A percentile compares a stretch with the other conserved stretches of the same genome.
Conservation (phyloP, 2,329 filamentous ascomycete genomes). For the Proliferodiscus dingleyae region DNA sequence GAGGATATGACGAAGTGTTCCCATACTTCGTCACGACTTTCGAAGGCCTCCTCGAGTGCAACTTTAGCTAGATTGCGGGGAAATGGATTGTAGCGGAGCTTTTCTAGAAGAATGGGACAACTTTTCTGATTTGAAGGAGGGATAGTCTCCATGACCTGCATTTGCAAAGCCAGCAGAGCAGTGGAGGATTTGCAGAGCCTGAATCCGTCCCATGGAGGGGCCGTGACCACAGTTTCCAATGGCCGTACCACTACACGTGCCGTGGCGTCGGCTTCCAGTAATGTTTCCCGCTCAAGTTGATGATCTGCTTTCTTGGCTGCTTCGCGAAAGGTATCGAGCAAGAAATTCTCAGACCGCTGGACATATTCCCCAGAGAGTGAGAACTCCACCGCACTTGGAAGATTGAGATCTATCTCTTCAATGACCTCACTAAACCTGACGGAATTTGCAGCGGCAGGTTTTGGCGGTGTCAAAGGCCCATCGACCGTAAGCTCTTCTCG, state of each 20-base stretch:
- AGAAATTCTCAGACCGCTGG: conserved; percentile 13
- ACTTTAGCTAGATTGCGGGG: conserved; percentile 30
- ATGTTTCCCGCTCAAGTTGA: conserved; percentile 28
- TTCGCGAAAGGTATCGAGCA: conserved; percentile 25
- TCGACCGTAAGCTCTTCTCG: conserved; percentile 27
- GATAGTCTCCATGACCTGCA: conserved; percentile 23
- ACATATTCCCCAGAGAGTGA: too few relatives aligned
- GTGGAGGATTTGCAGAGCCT: conserved; percentile 8
- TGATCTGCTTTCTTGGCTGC: conserved; percentile 17
- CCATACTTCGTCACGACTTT: conserved; percentile 35
- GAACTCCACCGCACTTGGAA: conserved; percentile 1
- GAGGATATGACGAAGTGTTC: conserved; percentile 33
- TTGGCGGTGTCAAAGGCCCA: conserved; percentile 25
- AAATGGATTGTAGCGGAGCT: conserved; percentile 34
- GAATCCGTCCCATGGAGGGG: conserved; percentile 42
- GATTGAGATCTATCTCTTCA: conserved; percentile 19
- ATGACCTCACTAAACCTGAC: conserved; percentile 27
- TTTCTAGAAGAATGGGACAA: background rate
- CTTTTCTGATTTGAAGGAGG: conserved; percentile 24
- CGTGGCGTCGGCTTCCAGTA: conserved; percentile 33
- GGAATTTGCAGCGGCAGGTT: conserved; percentile 13
- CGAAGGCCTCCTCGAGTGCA: conserved; percentile 36
- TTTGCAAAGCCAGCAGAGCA: conserved; percentile 30
- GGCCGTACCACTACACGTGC: conserved; percentile 43
- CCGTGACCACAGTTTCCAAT: conserved; percentile 38